Evolutionary conservation across 2,329 filamentous ascomycete species (phyloP).

Genomic region (Ophiosphaerella herpotricha): DNA sequence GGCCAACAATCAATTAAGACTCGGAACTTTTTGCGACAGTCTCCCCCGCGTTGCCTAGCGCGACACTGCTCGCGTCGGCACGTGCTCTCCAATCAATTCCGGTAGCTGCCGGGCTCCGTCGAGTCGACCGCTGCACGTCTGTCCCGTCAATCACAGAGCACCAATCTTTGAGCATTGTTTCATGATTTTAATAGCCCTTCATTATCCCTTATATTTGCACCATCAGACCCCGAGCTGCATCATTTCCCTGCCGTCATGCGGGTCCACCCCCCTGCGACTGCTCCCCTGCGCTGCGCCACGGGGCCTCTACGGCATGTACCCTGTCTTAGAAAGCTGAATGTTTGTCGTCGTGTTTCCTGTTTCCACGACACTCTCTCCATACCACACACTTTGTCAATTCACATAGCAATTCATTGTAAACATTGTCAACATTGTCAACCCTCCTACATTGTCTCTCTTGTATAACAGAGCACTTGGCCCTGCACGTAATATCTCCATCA

Average conservation of each 20-base stretch:
- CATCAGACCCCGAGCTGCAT: conserved; percentile 1
- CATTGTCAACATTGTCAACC: no score
- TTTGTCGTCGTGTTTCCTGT: conserved; percentile 9
- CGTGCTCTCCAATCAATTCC: conserved; percentile 3
- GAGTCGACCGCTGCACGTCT: neutral
- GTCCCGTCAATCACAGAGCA: no score
- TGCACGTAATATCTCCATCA: conserved; percentile 7
- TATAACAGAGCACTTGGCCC: conserved; percentile 4
- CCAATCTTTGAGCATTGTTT: neutral
- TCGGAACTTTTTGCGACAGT: conserved; percentile 3
- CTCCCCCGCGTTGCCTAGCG: conserved; percentile 5
- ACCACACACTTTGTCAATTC: conserved; percentile 10
- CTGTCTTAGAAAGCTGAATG: conserved; percentile 17
- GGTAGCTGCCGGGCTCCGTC: neutral
- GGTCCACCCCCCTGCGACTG: conserved; percentile 24
- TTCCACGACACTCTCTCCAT: conserved; percentile 10
- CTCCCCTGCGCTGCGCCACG: conserved; percentile 27
- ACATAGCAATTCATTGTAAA: conserved; percentile 8
- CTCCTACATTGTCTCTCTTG: conserved; percentile 9
- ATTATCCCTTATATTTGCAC: conserved; percentile 3
- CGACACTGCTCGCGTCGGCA: conserved; percentile 11
- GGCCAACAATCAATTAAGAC: neutral
- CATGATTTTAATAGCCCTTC: neutral
- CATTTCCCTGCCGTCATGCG: conserved; percentile 16
- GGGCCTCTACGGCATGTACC: conserved; percentile 4